Evolutionary conservation across 148 eudicot genomes (phyloP).

Genomic region (Chenopodium quinoa): DNA sequence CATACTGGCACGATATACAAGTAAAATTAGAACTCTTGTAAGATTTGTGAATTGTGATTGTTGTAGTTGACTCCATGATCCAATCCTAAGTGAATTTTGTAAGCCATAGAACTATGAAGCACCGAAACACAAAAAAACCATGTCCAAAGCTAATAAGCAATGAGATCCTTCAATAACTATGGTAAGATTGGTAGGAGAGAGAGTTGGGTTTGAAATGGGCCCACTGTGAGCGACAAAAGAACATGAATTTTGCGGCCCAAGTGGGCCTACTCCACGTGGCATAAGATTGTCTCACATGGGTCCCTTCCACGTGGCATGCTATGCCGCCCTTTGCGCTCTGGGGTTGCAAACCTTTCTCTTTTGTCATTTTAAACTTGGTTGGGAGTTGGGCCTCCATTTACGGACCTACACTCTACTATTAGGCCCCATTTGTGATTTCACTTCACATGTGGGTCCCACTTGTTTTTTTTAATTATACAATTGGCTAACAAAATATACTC

Average conservation of each 20-base stretch:
- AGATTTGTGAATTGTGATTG: too few species aligned
- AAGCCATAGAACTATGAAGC: too few species aligned
- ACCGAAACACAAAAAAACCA: too few species aligned
- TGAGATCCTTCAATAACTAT: too few species aligned
- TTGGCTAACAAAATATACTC: too few species aligned
- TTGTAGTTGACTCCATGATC: too few species aligned
- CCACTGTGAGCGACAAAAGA: constrained; percentile 14
- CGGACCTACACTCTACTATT: neutral
- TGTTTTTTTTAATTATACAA: neutral
- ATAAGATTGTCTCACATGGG: constrained; percentile 21
- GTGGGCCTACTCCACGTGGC: constrained; percentile 18
- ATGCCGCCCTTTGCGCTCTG: constrained; percentile 24
- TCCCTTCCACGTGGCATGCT: constrained; percentile 23
- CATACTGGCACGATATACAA: too few species aligned
- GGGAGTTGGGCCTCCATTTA: constrained; percentile 2
- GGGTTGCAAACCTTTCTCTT: constrained; percentile 13
- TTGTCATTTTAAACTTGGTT: constrained; percentile 14
- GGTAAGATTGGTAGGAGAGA: neutral
- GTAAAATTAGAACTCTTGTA: too few species aligned
- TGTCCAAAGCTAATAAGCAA: too few species aligned
- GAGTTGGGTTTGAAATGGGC: constrained; percentile 2
- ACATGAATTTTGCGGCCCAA: constrained; percentile 21
- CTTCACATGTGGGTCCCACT: constrained; percentile 6
- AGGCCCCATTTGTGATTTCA: neutral
- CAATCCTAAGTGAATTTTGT: too few species aligned